These are phyloP conservation scores for Talaromyces sp. DNA, from an alignment of 2,329 filamentous ascomycete species.

Conservation along the genomic window DNA sequence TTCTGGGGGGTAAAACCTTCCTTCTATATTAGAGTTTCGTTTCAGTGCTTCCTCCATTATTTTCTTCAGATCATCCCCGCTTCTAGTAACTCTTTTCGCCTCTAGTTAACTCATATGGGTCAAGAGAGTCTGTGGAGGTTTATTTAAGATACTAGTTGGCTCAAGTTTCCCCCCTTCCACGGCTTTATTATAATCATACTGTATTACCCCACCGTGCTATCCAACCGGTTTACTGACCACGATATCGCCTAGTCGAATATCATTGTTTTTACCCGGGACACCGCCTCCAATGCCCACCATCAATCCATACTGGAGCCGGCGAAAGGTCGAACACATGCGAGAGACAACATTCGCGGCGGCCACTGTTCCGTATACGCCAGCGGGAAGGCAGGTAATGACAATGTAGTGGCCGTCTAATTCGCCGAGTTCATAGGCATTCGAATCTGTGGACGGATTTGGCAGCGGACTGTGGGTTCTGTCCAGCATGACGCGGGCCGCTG, in stretches of 20 bases:
- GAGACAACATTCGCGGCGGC: slow-evolving; percentile 20
- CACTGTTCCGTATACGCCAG: slow-evolving; percentile 15
- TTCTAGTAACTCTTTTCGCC: slow-evolving; percentile 10
- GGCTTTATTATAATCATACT: slow-evolving; percentile 14
- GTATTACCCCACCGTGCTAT: slow-evolving; percentile 18
- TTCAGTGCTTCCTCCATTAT: background rate
- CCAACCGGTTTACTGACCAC: slow-evolving; percentile 23
- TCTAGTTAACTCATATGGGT: slow-evolving; percentile 11
- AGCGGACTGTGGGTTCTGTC: background rate
- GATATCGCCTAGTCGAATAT: slow-evolving; percentile 25
- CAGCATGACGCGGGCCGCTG: slow-evolving; percentile 22
- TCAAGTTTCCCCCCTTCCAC: background rate
- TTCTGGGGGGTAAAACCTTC: background rate
- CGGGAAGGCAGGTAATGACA: slow-evolving; percentile 21
- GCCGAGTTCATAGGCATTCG: slow-evolving; percentile 22
- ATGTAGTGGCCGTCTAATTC: slow-evolving; percentile 21
- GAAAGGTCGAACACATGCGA: slow-evolving; percentile 22
- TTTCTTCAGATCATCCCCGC: background rate
- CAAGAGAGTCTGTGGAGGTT: background rate
- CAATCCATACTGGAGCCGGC: slow-evolving; percentile 21
- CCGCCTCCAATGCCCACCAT: slow-evolving; percentile 15
- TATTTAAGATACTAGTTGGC: background rate
- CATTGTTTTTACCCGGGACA: slow-evolving; percentile 20
- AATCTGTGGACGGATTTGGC: slow-evolving; percentile 3
- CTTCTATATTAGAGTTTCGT: background rate